Evolutionary conservation across 2,329 filamentous ascomycete genomes (phyloP), one percentile per base, ranked within the genome.

Genomic region (Ophiostoma populinum): DNA sequence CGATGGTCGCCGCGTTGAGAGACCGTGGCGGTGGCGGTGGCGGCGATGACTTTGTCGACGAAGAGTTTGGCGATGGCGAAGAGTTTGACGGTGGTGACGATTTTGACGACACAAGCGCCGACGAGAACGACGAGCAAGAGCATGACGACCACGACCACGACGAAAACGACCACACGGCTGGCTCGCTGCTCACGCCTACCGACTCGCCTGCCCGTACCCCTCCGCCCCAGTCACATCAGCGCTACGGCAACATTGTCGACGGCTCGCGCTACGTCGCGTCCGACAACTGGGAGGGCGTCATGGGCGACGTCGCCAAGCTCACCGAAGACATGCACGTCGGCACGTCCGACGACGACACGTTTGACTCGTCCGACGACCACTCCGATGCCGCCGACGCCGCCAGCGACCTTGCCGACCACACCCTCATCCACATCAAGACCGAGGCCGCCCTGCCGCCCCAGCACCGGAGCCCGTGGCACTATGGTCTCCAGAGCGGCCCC

Each of bases 201-300:
- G n/a, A n/a, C 15, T 13, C 22, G 13, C 13, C n/a, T 15, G 24
- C 17, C 18, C 15, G 20, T 18, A n/a, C 31, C 13, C n/a, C 5
- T 10, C 11, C 20, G 7, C 19, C 16, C 12, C 7, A 12, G 7
- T 18, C 11, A 12, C 20, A 26, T n/a, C 7, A 33, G 12, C 8
- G 15, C 6, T 16, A 24, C 25, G 26, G 34, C 18, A 27, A 29
- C 22, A 35, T 46, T 9, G 39, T 45, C 25, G 43, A 35, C 10
- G 41, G 45, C 11, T 40, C 42, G 5, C 47, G 49, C 7, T 51
- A 51, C 22, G 43, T 48, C 3, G 48, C 48, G 24, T 42, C 46
- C 1, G 48, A 47, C 12, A 50, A 51, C 36, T 51, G 48, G 48
- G 46, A 48, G 26, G 47, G 48, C 7, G 44, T 51, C 29, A 45